Evolutionary conservation across 2,329 filamentous ascomycete species (phyloP).

Genomic region (Cladosporium oxysporum): DNA sequence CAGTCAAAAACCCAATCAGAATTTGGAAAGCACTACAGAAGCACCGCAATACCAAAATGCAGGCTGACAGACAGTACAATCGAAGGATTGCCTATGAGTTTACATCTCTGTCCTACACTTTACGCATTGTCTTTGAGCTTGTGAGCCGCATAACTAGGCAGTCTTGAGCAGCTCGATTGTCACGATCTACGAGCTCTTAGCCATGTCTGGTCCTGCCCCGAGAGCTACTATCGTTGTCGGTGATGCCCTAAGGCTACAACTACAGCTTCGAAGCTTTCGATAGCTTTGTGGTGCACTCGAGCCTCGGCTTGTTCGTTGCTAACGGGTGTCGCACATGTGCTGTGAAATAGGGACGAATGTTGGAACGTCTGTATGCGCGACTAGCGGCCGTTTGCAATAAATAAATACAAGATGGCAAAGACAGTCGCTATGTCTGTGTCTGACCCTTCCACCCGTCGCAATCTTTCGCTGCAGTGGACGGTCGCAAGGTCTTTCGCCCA

Average conservation of each 20-base stretch:
- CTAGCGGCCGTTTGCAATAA: neutral
- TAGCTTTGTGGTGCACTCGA: neutral
- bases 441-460: neutral
- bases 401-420: neutral
- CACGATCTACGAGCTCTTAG: slow-evolving; percentile 3
- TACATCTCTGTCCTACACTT: neutral
- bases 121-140: neutral
- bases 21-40: neutral
- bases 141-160: neutral
- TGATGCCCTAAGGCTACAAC: neutral
- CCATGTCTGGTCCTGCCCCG: slow-evolving; percentile 1
- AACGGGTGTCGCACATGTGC: neutral
- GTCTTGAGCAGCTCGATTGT: neutral
- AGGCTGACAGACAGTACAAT: neutral
- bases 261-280: slow-evolving; percentile 5
- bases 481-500: neutral
- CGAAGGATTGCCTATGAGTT: neutral
- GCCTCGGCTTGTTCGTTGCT: neutral
- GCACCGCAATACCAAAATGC: neutral
- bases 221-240: neutral
- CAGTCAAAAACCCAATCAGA: neutral
- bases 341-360: neutral
- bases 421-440: neutral
- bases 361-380: neutral
- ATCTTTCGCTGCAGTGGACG: slow-evolving; percentile 2